These are phyloP conservation scores for Hymenoscyphus fraxineus DNA, from an alignment of 2,329 filamentous ascomycete genomes.

Conservation along the genomic window DNA sequence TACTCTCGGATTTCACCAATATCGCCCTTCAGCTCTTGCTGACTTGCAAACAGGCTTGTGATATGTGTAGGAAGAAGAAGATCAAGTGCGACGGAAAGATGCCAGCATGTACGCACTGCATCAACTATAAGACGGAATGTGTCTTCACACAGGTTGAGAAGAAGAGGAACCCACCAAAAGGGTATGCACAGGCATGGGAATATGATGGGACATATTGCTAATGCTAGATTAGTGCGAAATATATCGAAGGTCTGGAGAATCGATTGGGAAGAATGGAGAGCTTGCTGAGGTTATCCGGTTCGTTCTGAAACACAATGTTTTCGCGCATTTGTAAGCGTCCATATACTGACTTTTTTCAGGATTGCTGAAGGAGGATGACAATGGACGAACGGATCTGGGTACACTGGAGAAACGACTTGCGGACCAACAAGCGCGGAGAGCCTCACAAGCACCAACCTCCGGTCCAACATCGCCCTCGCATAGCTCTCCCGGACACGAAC, in stretches of 20 bases:
- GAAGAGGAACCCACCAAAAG: slow-evolving; percentile 95
- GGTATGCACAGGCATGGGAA: slow-evolving; percentile 51
- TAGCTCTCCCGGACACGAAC: slow-evolving; percentile 43
- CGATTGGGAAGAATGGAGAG: slow-evolving; percentile 94
- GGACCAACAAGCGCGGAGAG: slow-evolving; percentile 40
- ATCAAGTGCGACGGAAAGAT: slow-evolving; percentile 98
- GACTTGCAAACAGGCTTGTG: slow-evolving; percentile 45
- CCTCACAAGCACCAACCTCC: slow-evolving; percentile 29
- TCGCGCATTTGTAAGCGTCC: not conserved
- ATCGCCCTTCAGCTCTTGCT: not conserved
- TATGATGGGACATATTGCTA: slow-evolving; percentile 14
- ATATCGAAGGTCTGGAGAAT: slow-evolving; percentile 95
- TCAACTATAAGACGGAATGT: slow-evolving; percentile 97
- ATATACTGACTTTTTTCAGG: slow-evolving; percentile 42
- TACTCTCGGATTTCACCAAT: slow-evolving; percentile 6
- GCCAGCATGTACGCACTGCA: slow-evolving; percentile 90
- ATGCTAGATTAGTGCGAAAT: slow-evolving; percentile 69
- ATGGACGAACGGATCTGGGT: slow-evolving; percentile 79
- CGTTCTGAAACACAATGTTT: slow-evolving; percentile 19
- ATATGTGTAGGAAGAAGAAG: slow-evolving; percentile 88
- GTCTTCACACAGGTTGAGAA: slow-evolving; percentile 98
- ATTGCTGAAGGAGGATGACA: slow-evolving; percentile 79
- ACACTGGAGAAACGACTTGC: slow-evolving; percentile 75
- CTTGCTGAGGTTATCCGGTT: slow-evolving; percentile 76
- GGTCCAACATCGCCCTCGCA: slow-evolving; percentile 36